A percentile compares a stretch with the other conserved stretches of the same genome.
These are phyloP conservation scores for Chamaenerion angustifolium DNA, from an alignment of 345 rosid genomes.

Conservation along the genomic window DNA sequence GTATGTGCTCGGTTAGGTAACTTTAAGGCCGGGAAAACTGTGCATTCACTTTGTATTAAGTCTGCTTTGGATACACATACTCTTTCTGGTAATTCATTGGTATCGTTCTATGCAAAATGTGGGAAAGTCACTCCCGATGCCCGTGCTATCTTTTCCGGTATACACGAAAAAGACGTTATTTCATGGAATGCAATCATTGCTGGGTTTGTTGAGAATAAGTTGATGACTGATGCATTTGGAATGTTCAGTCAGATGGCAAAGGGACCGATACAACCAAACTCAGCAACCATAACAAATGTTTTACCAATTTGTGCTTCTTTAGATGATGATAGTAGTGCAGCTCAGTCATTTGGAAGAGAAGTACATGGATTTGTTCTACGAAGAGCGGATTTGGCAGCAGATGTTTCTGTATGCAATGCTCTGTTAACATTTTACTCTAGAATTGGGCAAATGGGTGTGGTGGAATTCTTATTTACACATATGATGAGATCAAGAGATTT, in stretches of 20 bases:
- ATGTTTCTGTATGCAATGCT: constrained; percentile 57
- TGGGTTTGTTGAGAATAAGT: constrained; percentile 62
- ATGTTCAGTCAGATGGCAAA: constrained; percentile 47
- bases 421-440: constrained; percentile 59
- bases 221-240: constrained; percentile 36
- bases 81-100: constrained; percentile 58
- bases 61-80: constrained; percentile 48
- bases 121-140: constrained; percentile 40
- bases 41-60: constrained; percentile 42
- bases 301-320: constrained; percentile 49
- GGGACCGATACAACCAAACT: constrained; percentile 36
- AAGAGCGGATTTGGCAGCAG: constrained; percentile 28
- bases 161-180: constrained; percentile 54
- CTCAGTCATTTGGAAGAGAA: constrained; percentile 39
- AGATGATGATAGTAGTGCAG: constrained; percentile 21
- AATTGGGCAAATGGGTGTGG: constrained; percentile 38
- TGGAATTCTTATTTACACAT: constrained; percentile 37
- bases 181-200: constrained; percentile 88
- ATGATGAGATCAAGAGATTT: constrained; percentile 54
- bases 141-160: constrained; percentile 35
- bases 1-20: constrained; percentile 50
- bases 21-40: constrained; percentile 31
- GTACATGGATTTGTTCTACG: constrained; percentile 50
- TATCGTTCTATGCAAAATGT: constrained; percentile 72
- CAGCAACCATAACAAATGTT: constrained; percentile 43